phyloP scores from a whole-genome alignment of 2,329 filamentous ascomycete species.

The Monosporascus sp. region DNA sequence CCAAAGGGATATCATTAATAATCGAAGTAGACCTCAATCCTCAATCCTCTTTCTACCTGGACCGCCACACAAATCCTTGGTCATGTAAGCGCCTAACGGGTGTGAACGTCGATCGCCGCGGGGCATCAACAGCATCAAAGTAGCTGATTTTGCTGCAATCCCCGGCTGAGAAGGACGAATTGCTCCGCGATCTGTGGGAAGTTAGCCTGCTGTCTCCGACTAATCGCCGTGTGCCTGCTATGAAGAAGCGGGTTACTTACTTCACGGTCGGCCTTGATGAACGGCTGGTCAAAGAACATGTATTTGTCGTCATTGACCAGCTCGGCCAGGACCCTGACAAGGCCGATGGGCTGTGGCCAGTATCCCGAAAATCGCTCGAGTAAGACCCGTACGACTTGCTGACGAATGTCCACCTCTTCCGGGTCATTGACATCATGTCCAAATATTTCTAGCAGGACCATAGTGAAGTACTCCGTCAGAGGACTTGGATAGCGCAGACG shows the following conservation, averaged over 20 bases:
- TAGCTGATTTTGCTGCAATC: not conserved
- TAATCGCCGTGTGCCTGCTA: not conserved
- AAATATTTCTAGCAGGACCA: slow-evolving; percentile 79
- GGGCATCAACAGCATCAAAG: not conserved
- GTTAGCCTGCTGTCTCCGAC: slow-evolving; percentile 6
- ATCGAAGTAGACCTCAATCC: not conserved
- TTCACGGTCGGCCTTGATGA: slow-evolving; percentile 85
- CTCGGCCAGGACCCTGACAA: slow-evolving; percentile 83
- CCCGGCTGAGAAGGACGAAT: slow-evolving; percentile 7
- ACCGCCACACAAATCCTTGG: not conserved
- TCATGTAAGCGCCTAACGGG: not conserved
- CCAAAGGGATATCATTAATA: not conserved
- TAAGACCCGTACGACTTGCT: slow-evolving; percentile 84
- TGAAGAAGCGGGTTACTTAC: slow-evolving; percentile 38
- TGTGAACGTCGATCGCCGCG: not conserved
- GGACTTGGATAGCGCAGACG: slow-evolving; percentile 87
- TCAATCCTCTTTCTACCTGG: not conserved
- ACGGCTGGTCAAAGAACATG: slow-evolving; percentile 87
- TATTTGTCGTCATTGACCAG: slow-evolving; percentile 87
- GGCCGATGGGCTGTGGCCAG: slow-evolving; percentile 92
- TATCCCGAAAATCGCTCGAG: slow-evolving; percentile 83
- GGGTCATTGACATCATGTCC: slow-evolving; percentile 66
- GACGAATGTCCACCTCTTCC: slow-evolving; percentile 75
- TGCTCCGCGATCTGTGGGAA: slow-evolving; percentile 21
- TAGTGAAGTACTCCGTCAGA: slow-evolving; percentile 89